Evolutionary conservation across 2,329 filamentous ascomycete species (phyloP).

Genomic region (Sporothrix pseudoabietina): DNA sequence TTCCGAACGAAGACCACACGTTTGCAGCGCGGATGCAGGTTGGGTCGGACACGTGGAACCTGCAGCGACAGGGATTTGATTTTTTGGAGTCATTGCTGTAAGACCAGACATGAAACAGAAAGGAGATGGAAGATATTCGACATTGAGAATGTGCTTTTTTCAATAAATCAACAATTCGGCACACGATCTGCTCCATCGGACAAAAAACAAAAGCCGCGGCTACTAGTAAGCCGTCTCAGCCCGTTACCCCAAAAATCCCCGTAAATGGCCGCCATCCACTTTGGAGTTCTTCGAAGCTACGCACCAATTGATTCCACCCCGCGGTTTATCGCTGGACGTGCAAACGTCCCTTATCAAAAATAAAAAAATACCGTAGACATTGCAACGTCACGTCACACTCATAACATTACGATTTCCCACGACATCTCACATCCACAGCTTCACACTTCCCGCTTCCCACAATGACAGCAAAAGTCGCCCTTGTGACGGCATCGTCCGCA

Average conservation of each 20-base stretch:
- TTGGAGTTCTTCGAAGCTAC: too few species aligned
- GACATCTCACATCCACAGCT: not conserved
- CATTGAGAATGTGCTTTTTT: too few species aligned
- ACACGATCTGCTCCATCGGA: not conserved
- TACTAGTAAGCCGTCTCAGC: not conserved
- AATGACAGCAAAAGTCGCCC: conserved; percentile 38
- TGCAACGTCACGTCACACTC: not conserved
- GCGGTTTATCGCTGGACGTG: not conserved
- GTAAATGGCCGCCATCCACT: not conserved
- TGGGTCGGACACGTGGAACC: not conserved
- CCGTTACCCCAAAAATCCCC: not conserved
- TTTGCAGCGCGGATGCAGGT: not conserved
- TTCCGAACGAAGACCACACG: not conserved
- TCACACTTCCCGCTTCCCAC: not conserved
- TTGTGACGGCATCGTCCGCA: conserved; percentile 57
- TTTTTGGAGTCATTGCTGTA: not conserved
- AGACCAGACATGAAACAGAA: not conserved
- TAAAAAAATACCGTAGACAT: not conserved
- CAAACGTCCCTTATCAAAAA: too few species aligned
- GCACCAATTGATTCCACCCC: conserved; percentile 6
- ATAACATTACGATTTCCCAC: too few species aligned
- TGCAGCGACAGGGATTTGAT: conserved; percentile 17
- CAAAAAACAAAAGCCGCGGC: conserved; percentile 15
- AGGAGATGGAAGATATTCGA: too few species aligned
- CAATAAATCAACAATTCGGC: not conserved